These are phyloP conservation scores for Pseudogymnoascus sp. DNA, from an alignment of 2,329 filamentous ascomycete genomes.

Conservation along the genomic window DNA sequence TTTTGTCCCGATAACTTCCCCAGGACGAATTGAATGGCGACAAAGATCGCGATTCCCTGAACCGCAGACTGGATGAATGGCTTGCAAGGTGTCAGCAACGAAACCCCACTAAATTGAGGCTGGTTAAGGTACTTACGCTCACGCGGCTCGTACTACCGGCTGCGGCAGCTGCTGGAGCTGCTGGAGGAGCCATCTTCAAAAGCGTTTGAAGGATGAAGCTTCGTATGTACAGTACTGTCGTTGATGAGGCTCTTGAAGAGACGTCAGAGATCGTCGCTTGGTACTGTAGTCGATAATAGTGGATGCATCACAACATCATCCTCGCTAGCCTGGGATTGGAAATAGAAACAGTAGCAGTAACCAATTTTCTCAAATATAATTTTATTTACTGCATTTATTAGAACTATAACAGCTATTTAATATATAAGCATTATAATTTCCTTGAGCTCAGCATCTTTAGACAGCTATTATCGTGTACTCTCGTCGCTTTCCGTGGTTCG, in stretches of 20 bases:
- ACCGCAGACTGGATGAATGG: constrained; percentile 36
- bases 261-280: neutral
- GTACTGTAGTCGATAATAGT: neutral
- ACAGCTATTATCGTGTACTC: neutral
- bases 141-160: constrained; percentile 26
- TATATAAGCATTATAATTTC: neutral
- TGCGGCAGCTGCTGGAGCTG: constrained; percentile 27
- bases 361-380: neutral
- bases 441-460: neutral
- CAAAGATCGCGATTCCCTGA: constrained; percentile 49
- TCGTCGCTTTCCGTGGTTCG: neutral
- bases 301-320: constrained; percentile 10
- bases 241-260: constrained; percentile 1
- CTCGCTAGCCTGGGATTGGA: neutral
- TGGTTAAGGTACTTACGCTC: constrained; percentile 24
- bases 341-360: neutral
- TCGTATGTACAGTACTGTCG: constrained; percentile 2
- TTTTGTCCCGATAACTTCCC: constrained; percentile 47
- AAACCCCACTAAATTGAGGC: neutral
- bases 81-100: constrained; percentile 21
- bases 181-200: constrained; percentile 29
- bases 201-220: neutral
- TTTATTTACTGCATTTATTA: neutral
- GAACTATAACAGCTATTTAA: neutral
- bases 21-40: constrained; percentile 52